Evolutionary conservation across 345 rosid genomes (phyloP).

Genomic region (Eucalyptus guilfoylei): DNA sequence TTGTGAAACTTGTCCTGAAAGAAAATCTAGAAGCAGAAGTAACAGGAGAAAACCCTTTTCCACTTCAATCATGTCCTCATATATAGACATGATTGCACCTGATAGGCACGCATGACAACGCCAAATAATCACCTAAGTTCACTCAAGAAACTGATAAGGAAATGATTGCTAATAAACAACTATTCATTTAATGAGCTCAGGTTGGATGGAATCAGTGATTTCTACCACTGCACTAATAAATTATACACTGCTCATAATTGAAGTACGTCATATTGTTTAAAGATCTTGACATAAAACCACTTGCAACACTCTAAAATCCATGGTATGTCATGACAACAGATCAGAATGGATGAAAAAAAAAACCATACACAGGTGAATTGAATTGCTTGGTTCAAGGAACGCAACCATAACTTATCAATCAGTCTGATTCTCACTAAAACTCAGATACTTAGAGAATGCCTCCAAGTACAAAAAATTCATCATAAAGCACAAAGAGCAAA

Average conservation of each 20-base stretch:
- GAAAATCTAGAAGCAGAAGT: not conserved
- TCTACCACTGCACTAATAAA: not conserved
- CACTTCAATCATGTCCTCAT: not conserved
- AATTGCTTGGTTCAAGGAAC: not conserved
- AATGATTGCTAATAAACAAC: not conserved
- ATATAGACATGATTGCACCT: not conserved
- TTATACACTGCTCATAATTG: not conserved
- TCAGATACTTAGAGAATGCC: not conserved
- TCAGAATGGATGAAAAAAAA: not conserved
- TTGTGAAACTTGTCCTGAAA: not conserved
- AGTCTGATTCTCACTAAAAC: not conserved
- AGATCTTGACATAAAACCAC: not conserved
- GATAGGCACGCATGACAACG: not conserved
- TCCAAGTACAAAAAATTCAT: not conserved
- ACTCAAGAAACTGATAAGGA: not conserved
- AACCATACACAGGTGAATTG: not conserved
- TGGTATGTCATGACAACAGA: not conserved
- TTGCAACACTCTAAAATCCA: not conserved
- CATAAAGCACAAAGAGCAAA: not conserved
- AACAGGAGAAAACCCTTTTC: not conserved
- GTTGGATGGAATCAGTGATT: not conserved
- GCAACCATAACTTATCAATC: not conserved
- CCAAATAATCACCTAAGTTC: not conserved
- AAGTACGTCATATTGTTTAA: not conserved
- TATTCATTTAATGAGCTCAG: not conserved